phyloP scores from a whole-genome alignment of 306 rosid genomes.

The Luffa acutangula region DNA sequence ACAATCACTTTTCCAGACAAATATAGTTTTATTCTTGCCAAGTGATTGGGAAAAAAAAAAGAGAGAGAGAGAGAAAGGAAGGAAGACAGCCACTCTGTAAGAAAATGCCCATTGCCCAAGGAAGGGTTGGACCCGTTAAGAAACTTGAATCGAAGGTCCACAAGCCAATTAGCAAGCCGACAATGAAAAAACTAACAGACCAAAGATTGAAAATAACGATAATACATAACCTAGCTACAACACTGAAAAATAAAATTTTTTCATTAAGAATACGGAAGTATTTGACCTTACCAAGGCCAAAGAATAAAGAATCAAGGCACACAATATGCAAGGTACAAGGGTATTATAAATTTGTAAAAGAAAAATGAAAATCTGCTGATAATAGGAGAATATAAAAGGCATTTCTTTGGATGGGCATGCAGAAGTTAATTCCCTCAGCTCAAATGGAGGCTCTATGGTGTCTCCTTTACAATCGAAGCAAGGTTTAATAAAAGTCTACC shows the following conservation, averaged over 20 bases:
- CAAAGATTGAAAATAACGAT: not conserved
- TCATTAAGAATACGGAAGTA: not conserved
- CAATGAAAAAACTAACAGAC: not conserved
- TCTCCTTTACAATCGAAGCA: no score
- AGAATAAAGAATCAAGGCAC: not conserved
- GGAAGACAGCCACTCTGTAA: not conserved
- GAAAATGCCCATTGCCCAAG: not conserved
- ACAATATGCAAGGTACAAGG: not conserved
- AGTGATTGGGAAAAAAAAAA: no score
- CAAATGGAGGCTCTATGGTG: no score
- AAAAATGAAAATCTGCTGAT: not conserved
- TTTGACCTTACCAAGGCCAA: not conserved
- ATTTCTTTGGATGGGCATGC: no score
- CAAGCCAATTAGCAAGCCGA: not conserved
- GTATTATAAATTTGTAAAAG: not conserved
- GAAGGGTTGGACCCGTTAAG: not conserved
- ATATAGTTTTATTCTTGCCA: not conserved
- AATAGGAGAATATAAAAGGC: not conserved
- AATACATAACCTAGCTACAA: not conserved
- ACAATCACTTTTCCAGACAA: not conserved
- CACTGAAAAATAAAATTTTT: not conserved
- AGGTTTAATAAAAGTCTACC: no score
- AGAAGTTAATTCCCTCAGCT: no score
- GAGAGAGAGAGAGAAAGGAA: not conserved
- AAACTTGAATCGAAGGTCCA: not conserved